These are phyloP conservation scores for Gaeumannomyces sp. DNA, from an alignment of 2,329 filamentous ascomycete genomes.

Conservation along the genomic window DNA sequence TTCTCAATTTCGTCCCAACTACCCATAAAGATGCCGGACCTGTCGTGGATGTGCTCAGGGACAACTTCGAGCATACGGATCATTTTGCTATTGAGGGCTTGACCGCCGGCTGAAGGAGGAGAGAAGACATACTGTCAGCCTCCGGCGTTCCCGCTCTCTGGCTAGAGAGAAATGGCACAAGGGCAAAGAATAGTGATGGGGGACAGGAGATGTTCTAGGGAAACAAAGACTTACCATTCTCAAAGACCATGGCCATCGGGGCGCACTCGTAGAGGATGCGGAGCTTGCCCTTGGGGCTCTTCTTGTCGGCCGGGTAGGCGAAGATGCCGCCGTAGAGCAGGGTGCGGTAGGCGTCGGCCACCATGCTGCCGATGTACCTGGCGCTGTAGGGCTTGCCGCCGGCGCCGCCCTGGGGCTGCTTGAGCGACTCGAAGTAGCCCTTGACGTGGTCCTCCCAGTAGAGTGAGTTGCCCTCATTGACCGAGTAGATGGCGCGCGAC, in stretches of 20 bases:
- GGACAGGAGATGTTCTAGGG: background rate
- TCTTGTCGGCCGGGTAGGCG: constrained; percentile 95
- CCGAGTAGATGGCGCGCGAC: constrained; percentile 83
- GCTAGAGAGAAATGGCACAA: background rate
- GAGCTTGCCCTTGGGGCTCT: constrained; percentile 97
- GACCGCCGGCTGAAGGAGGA: constrained; percentile 65
- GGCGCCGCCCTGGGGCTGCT: constrained; percentile 53
- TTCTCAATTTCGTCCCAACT: constrained; percentile 94
- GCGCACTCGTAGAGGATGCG: constrained; percentile 97
- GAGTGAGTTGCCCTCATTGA: constrained; percentile 96
- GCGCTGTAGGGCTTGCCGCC: constrained; percentile 86
- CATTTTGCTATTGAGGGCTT: constrained; percentile 90
- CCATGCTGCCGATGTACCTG: constrained; percentile 96
- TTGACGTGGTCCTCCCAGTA: constrained; percentile 92
- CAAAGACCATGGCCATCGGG: constrained; percentile 97
- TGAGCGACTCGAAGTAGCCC: constrained; percentile 83
- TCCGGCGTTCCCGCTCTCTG: background rate
- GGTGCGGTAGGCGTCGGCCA: constrained; percentile 95
- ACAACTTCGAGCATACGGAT: constrained; percentile 81
- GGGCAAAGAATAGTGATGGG: background rate
- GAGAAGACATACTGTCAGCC: background rate
- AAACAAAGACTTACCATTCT: constrained; percentile 67
- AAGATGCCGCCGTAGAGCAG: constrained; percentile 95
- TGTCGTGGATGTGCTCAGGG: constrained; percentile 90
- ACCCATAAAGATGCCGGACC: constrained; percentile 92